Evolutionary conservation across 78 protist genomes (phyloP), one percentile per base, ranked within the genome.

Genomic region (Trichosphaerium sp.): DNA sequence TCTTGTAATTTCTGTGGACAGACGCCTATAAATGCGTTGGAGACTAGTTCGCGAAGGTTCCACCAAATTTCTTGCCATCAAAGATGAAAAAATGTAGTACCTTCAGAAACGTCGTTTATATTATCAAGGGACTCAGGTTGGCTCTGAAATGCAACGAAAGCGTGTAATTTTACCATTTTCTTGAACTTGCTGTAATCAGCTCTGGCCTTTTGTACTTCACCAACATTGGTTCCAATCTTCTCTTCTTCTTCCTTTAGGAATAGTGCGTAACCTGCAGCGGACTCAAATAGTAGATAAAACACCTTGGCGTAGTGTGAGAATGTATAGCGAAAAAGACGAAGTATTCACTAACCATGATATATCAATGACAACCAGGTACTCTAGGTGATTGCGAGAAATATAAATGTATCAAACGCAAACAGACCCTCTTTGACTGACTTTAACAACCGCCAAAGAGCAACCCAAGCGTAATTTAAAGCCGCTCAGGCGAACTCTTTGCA

Each of bases 41-140:
- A n/a, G n/a, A n/a, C n/a, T n/a, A 44, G 21, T 18, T 18, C 29
- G 51, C 18, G 21, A 44, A 12, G 12, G 29, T 28, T 14, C 42
- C 7, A 32, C 7, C 26, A 15, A 7, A 12, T 21, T 31, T 7
- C 7, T 28, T 21, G 43, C 56, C 10, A 0, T 2, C 1, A 38
- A 71, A 64, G 31, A 63, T 68, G 34, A 6, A 44, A 4, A 43
- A 14, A 29, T 43, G n/a, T 10, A 25, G 58, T 2, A 63, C 95
- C 98, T 67, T 90, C 94, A 4, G 93, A 69, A 39, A 93, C 54
- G 14, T 63, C 75, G 66, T 85, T 90, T 82, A 74, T 77, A 55
- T 84, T 71, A 59, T 74, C 92, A 18, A 94, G 91, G 4, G 97
- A 93, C 12, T 84, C 64, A 64, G 85, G 95, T 28, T 95, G 84